Base-by-base conservation (phyloP, 2,329 filamentous ascomycete species). In the Geoglossum cookeanum region DNA sequence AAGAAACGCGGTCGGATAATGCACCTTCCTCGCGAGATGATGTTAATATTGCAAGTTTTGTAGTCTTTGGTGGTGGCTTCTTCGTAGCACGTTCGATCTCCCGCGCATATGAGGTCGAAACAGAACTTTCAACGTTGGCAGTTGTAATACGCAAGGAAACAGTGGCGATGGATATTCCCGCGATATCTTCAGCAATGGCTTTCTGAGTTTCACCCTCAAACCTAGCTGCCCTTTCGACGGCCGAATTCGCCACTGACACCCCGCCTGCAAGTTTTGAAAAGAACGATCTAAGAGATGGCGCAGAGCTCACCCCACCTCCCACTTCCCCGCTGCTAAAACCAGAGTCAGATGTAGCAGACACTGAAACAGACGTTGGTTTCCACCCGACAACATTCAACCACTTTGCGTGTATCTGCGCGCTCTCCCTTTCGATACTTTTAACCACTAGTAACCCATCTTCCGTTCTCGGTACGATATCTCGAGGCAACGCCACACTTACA, bases 1-100 rank as follows among this genome's bases (percentile, higher is more conserved):
- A 69, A 7, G 70, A 72, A 8, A 68, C 69, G 15, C 72, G 74
- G 1, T 76, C 78, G 15, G 74, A 75, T 58, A 83, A 75, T 0
- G 85, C 84, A 2, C 83, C 81, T 56, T 80, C 77, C 64, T 92
- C 88, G 63, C 94, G 87, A 66, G 91, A 94, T 0, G 91, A 94
- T 17, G 91, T 89, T 54, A 98, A 71, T 37, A 97, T 86, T 5
- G 91, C 85, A 30, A 98, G 78, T 55, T 82, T 87, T 0, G 92
- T 94, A 9, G 78, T 78, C 67, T 88, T 95, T 0, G 92, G 92
- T 0, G 94, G 92, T 2, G 90, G 87, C 66, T 98, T 98, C 71
- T 97, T 96, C 0, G 94, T 98, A 15, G 94, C 92, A 60, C 94
- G 81, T 71, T 97, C 89, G 9, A 98, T 78, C 67, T 98, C 94